Percentiles rank a stretch among this genome's conserved stretches.
phyloP scores from a whole-genome alignment of 2,329 filamentous ascomycete genomes.

The Aspergillus clavatus region DNA sequence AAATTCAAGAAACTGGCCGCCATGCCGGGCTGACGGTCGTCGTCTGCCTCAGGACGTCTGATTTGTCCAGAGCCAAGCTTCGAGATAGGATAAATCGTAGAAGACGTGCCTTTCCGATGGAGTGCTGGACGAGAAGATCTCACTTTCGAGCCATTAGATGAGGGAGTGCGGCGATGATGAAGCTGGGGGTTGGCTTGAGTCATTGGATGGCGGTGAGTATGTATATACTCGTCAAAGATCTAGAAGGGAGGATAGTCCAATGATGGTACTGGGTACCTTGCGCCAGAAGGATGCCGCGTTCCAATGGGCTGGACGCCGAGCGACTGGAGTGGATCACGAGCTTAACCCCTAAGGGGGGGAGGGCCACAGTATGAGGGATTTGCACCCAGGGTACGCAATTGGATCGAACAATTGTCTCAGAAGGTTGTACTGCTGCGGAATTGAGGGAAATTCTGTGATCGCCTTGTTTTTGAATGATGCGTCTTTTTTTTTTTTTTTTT shows the following conservation, averaged over 20 bases:
- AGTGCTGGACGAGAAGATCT: slow-evolving; percentile 28
- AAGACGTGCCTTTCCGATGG: slow-evolving; percentile 32
- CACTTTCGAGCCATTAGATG: slow-evolving; percentile 29
- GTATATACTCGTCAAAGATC: slow-evolving; percentile 15
- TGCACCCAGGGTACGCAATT: slow-evolving; percentile 14
- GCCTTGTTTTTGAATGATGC: background rate
- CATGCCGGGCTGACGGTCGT: slow-evolving; percentile 36
- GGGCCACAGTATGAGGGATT: slow-evolving; percentile 24
- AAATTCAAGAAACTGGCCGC: slow-evolving; percentile 43
- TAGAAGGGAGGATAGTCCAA: slow-evolving; percentile 12
- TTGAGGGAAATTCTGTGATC: background rate
- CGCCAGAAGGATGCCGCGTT: slow-evolving; percentile 9
- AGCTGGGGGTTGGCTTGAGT: slow-evolving; percentile 26
- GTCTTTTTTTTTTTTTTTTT: background rate
- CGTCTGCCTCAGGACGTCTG: slow-evolving; percentile 17
- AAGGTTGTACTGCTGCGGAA: slow-evolving; percentile 9
- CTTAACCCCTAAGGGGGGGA: slow-evolving; percentile 21
- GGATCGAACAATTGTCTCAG: slow-evolving; percentile 17
- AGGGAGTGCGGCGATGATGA: slow-evolving; percentile 31
- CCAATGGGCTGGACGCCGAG: background rate
- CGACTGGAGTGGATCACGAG: slow-evolving; percentile 24
- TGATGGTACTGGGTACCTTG: slow-evolving; percentile 17
- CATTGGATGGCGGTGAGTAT: slow-evolving; percentile 37
- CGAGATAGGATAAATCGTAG: slow-evolving; percentile 26
- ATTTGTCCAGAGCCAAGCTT: slow-evolving; percentile 30